Evolutionary conservation across 805 yeast species (phyloP).

Genomic region (Spathaspora boniae): DNA sequence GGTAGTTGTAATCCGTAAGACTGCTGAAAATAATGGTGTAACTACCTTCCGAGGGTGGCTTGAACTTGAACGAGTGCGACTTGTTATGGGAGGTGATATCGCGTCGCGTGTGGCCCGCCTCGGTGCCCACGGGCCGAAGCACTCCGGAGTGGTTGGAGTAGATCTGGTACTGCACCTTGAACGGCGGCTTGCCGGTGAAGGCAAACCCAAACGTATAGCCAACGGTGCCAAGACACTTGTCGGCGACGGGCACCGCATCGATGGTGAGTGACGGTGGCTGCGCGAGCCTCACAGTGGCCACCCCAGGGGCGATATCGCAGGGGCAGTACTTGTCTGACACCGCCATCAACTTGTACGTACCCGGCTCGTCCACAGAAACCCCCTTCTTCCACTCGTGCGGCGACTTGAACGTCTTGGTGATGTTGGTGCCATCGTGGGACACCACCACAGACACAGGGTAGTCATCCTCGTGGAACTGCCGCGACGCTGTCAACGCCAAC

Average conservation of each 20-base stretch:
- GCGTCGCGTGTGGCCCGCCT: constrained; percentile 26
- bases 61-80: constrained; percentile 49
- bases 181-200: constrained; percentile 81
- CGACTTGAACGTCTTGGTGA: constrained; percentile 23
- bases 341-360: constrained; percentile 55
- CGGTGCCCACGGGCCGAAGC: constrained; percentile 29
- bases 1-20: constrained; percentile 58
- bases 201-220: constrained; percentile 72
- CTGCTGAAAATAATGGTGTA: constrained; percentile 70
- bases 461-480: constrained; percentile 30
- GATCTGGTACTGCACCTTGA: constrained; percentile 58
- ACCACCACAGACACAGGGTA: constrained; percentile 46
- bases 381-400: constrained; percentile 27
- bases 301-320: constrained; percentile 46
- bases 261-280: constrained; percentile 40
- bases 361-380: constrained; percentile 51
- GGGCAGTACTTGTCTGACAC: constrained; percentile 63
- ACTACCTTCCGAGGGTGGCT: constrained; percentile 78
- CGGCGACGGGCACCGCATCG: constrained; percentile 60
- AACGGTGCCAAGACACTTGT: constrained; percentile 88
- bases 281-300: constrained; percentile 43
- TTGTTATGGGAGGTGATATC: constrained; percentile 23
- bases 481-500: constrained; percentile 8
- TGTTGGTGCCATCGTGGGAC: constrained; percentile 17
- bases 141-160: constrained; percentile 41